Conservation (phyloP, 257 asterid species). For the Scutellaria baicalensis region DNA sequence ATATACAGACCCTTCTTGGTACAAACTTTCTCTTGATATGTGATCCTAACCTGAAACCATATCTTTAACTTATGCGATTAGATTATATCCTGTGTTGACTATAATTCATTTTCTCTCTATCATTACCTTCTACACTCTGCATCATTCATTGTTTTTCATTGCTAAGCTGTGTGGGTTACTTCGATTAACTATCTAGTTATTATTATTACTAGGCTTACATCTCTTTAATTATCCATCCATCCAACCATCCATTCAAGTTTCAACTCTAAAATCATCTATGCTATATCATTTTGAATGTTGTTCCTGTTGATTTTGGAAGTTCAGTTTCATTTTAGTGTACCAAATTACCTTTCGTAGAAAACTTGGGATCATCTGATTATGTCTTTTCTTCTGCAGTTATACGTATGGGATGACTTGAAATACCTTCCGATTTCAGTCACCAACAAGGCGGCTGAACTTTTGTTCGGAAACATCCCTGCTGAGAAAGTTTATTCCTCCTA, state of each 20-base stretch:
- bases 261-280: no score
- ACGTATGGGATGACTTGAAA: conserved; percentile 57
- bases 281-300: no score
- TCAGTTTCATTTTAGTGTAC: no score
- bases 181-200: no score
- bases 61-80: neutral
- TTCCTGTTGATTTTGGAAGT: no score
- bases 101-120: neutral
- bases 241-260: no score
- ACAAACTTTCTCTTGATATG: neutral
- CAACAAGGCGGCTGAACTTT: conserved; percentile 55
- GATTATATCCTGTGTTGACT: neutral
- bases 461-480: conserved; percentile 55
- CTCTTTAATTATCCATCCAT: no score
- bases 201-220: no score
- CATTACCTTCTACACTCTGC: neutral
- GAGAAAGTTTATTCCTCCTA: conserved; percentile 43
- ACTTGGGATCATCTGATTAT: no score
- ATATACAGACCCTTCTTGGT: conserved; percentile 75
- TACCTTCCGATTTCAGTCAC: conserved; percentile 47
- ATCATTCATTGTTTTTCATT: neutral
- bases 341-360: no score
- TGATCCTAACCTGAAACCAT: neutral
- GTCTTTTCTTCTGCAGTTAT: conserved; percentile 34
- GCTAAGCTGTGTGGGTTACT: neutral